Conservation (phyloP, 305 asterid species). For the Ilex paraguariensis region DNA sequence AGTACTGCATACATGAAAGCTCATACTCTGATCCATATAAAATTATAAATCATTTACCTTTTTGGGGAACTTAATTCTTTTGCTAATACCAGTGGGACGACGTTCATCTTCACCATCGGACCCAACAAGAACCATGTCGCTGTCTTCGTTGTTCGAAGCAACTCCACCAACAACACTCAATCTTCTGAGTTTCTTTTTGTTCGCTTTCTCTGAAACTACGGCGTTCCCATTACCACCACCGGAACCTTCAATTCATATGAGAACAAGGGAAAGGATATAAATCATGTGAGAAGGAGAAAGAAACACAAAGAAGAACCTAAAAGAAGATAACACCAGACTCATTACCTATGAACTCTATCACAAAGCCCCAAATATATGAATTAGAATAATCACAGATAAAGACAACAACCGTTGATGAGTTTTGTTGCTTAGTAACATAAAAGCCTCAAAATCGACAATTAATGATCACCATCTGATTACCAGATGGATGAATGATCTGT, state of each 20-base stretch:
- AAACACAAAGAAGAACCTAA: constrained; percentile 13
- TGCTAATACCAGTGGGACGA: constrained; percentile 30
- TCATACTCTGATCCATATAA: background rate
- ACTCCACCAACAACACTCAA: constrained; percentile 14
- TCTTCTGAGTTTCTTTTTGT: constrained; percentile 10
- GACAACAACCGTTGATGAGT: constrained; percentile 42
- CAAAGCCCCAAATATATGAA: constrained; percentile 23
- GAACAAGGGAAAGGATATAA: constrained; percentile 12
- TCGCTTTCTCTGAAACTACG: constrained; percentile 3
- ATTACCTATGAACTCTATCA: constrained; percentile 20
- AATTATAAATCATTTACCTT: constrained; percentile 32
- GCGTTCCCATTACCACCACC: constrained; percentile 9
- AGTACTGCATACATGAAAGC: too few species aligned
- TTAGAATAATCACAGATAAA: constrained; percentile 24
- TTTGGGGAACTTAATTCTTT: constrained; percentile 29
- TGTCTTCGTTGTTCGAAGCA: constrained; percentile 8
- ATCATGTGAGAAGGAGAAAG: constrained; percentile 14
- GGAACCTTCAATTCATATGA: constrained; percentile 20
- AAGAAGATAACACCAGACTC: constrained; percentile 36
- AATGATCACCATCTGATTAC: constrained; percentile 9
- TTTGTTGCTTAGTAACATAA: constrained; percentile 34
- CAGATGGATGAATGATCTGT: constrained; percentile 2
- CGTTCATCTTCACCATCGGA: constrained; percentile 41
- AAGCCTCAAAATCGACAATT: background rate
- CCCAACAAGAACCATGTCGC: constrained; percentile 50